phyloP scores from a whole-genome alignment of 768 basidiomycete species.

The Leucogyrophana mollusca region DNA sequence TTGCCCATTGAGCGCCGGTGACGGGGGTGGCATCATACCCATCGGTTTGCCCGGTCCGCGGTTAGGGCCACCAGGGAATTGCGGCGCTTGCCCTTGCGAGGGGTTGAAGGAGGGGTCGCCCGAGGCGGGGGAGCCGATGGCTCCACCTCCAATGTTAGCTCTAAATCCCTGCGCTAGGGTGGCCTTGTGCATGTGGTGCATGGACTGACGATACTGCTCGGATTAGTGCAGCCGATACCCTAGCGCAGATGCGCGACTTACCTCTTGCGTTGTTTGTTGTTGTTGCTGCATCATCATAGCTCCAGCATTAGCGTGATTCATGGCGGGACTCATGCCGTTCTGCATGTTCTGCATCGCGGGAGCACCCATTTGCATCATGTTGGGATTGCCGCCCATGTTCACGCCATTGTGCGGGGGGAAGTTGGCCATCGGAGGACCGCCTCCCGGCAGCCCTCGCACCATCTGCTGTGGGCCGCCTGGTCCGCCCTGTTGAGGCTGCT shows the following conservation, averaged over 20 bases:
- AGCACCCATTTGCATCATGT: slow-evolving; percentile 32
- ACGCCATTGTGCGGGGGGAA: slow-evolving; percentile 30
- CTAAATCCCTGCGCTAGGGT: slow-evolving; percentile 24
- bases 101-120: slow-evolving; percentile 42
- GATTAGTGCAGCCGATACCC: no score
- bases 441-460: slow-evolving; percentile 30
- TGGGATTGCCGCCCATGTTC: slow-evolving; percentile 26
- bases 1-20: slow-evolving; percentile 40
- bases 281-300: slow-evolving; percentile 19
- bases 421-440: slow-evolving; percentile 33
- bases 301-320: slow-evolving; percentile 32
- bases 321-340: slow-evolving; percentile 33
- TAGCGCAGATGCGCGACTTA: no score
- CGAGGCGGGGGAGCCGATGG: slow-evolving; percentile 43
- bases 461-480: slow-evolving; percentile 37
- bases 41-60: slow-evolving; percentile 30
- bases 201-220: slow-evolving; percentile 38
- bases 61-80: slow-evolving; percentile 33
- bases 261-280: slow-evolving; percentile 17
- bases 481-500: slow-evolving; percentile 32
- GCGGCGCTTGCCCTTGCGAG: slow-evolving; percentile 30
- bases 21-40: slow-evolving; percentile 54
- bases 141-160: slow-evolving; percentile 28
- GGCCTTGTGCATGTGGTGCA: slow-evolving; percentile 37
- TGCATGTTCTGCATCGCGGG: slow-evolving; percentile 26